Conservation (phyloP, 257 asterid genomes). For the Penstemon barbatus region DNA sequence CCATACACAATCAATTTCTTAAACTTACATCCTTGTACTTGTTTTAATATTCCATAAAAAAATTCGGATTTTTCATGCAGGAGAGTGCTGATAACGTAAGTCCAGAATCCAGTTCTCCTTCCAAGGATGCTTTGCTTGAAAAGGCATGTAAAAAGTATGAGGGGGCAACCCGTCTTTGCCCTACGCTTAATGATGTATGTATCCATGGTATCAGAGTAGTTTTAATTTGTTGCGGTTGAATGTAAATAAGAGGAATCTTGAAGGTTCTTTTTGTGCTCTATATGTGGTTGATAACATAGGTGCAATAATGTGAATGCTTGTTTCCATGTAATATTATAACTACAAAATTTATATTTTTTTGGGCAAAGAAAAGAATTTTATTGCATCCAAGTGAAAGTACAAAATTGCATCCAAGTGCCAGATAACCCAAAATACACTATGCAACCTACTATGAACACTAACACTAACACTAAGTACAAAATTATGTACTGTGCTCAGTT, state of each 20-base stretch:
- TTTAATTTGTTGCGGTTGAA: slow-evolving; percentile 19
- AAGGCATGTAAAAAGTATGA: slow-evolving; percentile 96
- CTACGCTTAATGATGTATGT: slow-evolving; percentile 94
- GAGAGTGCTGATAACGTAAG: slow-evolving; percentile 97
- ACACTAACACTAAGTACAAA: no score
- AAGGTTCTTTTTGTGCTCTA: slow-evolving; percentile 25
- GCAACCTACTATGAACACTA: no score
- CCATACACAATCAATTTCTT: slow-evolving; percentile 5
- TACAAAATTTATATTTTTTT: no score
- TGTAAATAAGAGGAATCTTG: slow-evolving; percentile 23
- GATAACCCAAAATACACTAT: no score
- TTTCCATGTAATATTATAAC: not conserved
- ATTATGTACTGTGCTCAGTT: no score
- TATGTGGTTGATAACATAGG: slow-evolving; percentile 9
- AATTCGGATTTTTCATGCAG: slow-evolving; percentile 52
- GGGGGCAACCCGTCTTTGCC: slow-evolving; percentile 94
- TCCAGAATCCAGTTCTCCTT: slow-evolving; percentile 84
- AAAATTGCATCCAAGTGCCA: no score
- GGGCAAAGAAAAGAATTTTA: no score
- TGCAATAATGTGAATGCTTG: slow-evolving; percentile 17
- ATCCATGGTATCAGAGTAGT: slow-evolving; percentile 21
- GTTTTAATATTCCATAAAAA: slow-evolving; percentile 10
- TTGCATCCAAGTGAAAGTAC: no score
- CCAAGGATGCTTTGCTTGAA: slow-evolving; percentile 93
- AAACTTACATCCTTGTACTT: no score